Evolutionary conservation across 192 early-diverging fungal species (phyloP).

Genomic region (Coemansia furcata): DNA sequence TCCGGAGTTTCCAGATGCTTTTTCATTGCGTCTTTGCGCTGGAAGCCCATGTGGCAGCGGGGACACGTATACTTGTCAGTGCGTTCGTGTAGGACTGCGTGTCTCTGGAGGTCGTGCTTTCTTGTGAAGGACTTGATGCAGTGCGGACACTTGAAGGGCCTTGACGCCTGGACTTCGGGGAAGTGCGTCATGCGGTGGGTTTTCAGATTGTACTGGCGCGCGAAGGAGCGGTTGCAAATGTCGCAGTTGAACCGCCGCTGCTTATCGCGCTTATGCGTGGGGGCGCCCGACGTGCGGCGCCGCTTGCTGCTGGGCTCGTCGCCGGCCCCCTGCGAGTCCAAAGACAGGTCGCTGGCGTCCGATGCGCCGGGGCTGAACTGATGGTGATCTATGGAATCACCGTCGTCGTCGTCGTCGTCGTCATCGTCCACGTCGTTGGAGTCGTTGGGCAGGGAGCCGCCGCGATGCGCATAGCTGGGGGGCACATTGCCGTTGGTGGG

Average conservation of each 20-base stretch:
- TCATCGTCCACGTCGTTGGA: slow-evolving; percentile 2
- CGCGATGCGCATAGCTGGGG: neutral
- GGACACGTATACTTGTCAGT: slow-evolving; percentile 52
- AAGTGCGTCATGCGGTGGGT: slow-evolving; percentile 74
- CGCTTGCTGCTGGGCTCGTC: slow-evolving; percentile 15
- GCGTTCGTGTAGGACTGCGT: slow-evolving; percentile 57
- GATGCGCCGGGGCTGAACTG: neutral
- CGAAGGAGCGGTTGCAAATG: slow-evolving; percentile 68
- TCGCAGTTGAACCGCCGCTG: slow-evolving; percentile 56
- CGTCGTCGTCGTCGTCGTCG: slow-evolving; percentile 7
- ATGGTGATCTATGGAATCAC: neutral
- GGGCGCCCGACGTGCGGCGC: slow-evolving; percentile 13
- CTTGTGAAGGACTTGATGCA: slow-evolving; percentile 71
- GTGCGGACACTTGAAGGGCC: slow-evolving; percentile 58
- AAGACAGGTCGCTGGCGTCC: slow-evolving; percentile 1
- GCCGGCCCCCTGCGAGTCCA: neutral
- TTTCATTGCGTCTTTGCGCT: slow-evolving; percentile 51
- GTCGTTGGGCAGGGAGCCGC: neutral
- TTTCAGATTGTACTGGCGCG: slow-evolving; percentile 78
- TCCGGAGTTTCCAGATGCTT: slow-evolving; percentile 21
- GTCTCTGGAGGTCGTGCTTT: slow-evolving; percentile 75
- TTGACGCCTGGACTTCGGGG: slow-evolving; percentile 41
- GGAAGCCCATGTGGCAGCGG: slow-evolving; percentile 47
- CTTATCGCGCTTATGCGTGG: slow-evolving; percentile 44
- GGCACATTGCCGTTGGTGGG: neutral